phyloP scores from a whole-genome alignment of 352 stramenopile genomes.

The Poterioochromonas sp. region DNA sequence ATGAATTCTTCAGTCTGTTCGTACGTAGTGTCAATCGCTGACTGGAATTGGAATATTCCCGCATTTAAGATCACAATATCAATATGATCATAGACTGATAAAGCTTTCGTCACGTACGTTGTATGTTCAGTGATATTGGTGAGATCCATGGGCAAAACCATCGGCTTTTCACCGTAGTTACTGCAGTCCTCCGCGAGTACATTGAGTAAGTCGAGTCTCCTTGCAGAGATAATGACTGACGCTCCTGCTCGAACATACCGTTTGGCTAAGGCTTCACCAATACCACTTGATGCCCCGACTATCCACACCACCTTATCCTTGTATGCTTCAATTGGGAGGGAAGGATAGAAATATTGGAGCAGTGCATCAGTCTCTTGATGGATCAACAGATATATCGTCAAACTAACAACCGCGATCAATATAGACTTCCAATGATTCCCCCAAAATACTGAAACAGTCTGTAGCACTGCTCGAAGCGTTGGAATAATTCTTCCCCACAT shows the following conservation, averaged over 20 bases:
- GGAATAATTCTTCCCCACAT: too few relatives aligned
- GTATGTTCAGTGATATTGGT: slow-evolving; percentile 45
- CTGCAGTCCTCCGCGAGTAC: slow-evolving; percentile 54
- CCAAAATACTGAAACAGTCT: too few relatives aligned
- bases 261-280: slow-evolving; percentile 65
- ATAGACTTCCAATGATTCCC: too few relatives aligned
- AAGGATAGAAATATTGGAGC: background rate
- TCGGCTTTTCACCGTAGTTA: too few relatives aligned
- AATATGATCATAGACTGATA: slow-evolving; percentile 52
- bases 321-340: background rate
- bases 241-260: slow-evolving; percentile 63
- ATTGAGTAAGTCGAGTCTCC: slow-evolving; percentile 56
- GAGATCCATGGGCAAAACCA: slow-evolving; percentile 50
- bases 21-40: background rate
- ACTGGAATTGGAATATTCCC: slow-evolving; percentile 33
- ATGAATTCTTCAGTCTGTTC: slow-evolving; percentile 47
- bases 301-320: slow-evolving; percentile 45
- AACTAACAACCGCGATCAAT: too few relatives aligned
- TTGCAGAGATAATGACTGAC: slow-evolving; percentile 59
- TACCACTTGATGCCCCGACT: slow-evolving; percentile 59
- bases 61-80: slow-evolving; percentile 74
- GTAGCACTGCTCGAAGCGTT: too few relatives aligned
- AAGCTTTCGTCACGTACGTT: background rate
- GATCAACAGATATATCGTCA: too few relatives aligned
- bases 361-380: too few relatives aligned